Base-by-base conservation (phyloP, 2,329 filamentous ascomycete species). In the Neoarthrinium moseri region DNA sequence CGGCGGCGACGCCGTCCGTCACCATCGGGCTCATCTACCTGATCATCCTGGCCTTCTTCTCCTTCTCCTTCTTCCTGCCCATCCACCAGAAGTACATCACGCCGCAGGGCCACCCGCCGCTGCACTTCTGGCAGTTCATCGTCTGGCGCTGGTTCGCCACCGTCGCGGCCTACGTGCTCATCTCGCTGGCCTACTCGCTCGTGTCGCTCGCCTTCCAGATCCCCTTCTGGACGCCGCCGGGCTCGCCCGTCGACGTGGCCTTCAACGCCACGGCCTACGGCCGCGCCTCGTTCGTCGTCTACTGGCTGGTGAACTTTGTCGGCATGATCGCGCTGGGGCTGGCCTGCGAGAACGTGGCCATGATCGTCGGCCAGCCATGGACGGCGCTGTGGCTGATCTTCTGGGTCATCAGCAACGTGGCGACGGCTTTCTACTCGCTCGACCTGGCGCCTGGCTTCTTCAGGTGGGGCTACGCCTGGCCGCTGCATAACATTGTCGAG, bases 11-110 rank as follows among this genome's bases (percentile, higher is more conserved):
- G 2, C 83, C 82, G 0, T 73, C 81, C 1, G 75, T 85, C 3
- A 78, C 72, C 1, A 82, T 86, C 43, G 81, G 81, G 0, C 63
- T 86, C 22, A 85, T 86, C 53, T 86, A 86, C 56, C 66, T 85
- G 2, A 85, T 86, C 55, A 85, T 86, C 55, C 71, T 86, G 32
- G 78, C 80, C 0, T 86, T 86, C 66, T 85, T 86, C 67, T 80
- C 74, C 22, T 85, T 82, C 60, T 71, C 75, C 0, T 86, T 86
- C 65, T 81, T 85, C 55, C 67, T 86, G 35, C 82, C 82, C 0
- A 77, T 84, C 12, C 81, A 86, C 59, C 73, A 72, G 64, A 65
- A 78, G 56, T 83, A 82, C 57, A 68, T 83, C 48, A 71, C 70
- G 13, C 72, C 75, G 0, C 69, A 75, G 38, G 71, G 70, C 10